Base-by-base conservation (phyloP, 2,329 filamentous ascomycete species). In the Colletotrichum somersetense region DNA sequence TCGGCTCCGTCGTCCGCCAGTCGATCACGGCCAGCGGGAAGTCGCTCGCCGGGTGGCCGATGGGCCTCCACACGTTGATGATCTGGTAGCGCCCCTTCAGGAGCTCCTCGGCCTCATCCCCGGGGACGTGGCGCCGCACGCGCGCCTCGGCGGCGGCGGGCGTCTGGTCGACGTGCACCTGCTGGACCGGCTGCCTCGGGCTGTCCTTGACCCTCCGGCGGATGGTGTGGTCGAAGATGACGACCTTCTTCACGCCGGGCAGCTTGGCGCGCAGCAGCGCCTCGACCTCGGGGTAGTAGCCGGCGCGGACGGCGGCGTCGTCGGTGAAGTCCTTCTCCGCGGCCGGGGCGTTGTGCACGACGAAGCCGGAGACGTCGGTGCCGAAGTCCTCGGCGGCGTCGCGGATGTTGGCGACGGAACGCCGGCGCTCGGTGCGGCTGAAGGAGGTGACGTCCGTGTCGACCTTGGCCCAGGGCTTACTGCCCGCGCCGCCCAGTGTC, bases 161-260 rank as follows among this genome's bases (percentile, higher is more conserved):
- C 0, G 91, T 93, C 80, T 93, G 92, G 77, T 94, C 92, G 18
- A 93, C 90, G 73, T 93, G 92, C 0, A 93, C 90, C 75, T 89
- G 88, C 78, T 92, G 89, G 0, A 93, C 91, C 0, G 92, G 92
- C 74, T 89, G 88, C 7, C 91, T 85, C 0, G 89, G 85, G 0
- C 89, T 83, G 1, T 82, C 79, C n/a, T 87, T 86, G 1, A 83
- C 80, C 26, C 87, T 82, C 8, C 87, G 83, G 2, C 91, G 87
- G 75, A 93, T 91, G 0, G 91, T 93, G 79, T 93, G 91, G 79
- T 93, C 91, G 78, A 93, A 93, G 71, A 93, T 91, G 71, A 90
- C 85, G 14, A 93, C 86, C 72, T 89, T 89, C 66, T 87, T 88
- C 64, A 91, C 82, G 0, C 85, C 87, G 0, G 86, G 83, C 0